Percentiles rank a stretch among this genome's conserved stretches.
phyloP scores from a whole-genome alignment of 768 basidiomycete species.

The Suillus clintonianus region DNA sequence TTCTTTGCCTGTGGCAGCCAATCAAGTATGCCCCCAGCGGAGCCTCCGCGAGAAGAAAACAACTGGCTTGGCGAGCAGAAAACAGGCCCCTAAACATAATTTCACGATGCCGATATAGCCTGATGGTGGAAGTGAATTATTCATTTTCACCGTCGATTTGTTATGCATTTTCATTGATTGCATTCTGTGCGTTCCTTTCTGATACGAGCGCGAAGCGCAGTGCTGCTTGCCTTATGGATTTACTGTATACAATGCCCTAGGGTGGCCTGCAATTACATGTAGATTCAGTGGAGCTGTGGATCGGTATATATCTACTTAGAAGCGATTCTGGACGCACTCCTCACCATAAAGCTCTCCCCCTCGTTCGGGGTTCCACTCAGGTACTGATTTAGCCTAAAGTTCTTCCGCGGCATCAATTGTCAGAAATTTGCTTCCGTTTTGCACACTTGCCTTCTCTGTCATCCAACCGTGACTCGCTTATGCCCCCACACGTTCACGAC shows the following conservation, averaged over 20 bases:
- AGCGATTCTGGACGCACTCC: neutral
- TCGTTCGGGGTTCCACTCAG: neutral
- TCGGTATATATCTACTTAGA: neutral
- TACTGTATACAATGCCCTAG: neutral
- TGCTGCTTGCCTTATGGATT: constrained; percentile 5
- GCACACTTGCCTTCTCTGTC: constrained; percentile 9
- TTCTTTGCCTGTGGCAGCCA: constrained; percentile 2
- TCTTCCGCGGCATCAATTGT: constrained; percentile 7
- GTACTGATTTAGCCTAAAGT: constrained; percentile 4
- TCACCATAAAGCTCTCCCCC: neutral
- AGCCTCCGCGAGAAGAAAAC: neutral
- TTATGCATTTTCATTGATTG: neutral
- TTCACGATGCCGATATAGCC: neutral
- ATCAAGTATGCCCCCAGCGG: neutral
- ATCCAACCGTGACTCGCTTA: constrained; percentile 15
- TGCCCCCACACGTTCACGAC: constrained; percentile 27
- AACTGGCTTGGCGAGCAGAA: neutral
- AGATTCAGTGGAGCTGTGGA: neutral
- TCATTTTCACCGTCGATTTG: neutral
- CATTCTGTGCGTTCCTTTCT: neutral
- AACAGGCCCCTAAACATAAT: constrained; percentile 1
- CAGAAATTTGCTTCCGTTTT: constrained; percentile 21
- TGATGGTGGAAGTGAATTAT: constrained; percentile 5
- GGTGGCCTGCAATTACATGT: neutral
- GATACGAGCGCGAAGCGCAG: neutral